phyloP scores from a whole-genome alignment of 345 rosid genomes.

The Citrus reticulata region DNA sequence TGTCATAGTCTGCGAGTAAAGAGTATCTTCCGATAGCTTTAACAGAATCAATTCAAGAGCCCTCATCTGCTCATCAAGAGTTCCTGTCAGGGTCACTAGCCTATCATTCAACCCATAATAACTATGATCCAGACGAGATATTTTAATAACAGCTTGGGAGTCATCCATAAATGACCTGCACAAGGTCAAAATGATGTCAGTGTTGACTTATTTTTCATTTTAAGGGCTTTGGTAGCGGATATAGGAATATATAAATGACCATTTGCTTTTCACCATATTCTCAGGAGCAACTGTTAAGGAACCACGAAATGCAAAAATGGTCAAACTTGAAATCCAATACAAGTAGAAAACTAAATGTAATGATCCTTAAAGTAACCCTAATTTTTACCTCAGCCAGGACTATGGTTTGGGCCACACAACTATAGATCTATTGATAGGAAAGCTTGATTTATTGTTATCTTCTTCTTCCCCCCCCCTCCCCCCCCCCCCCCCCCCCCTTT shows the following conservation, averaged over 20 bases:
- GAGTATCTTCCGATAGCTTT: conserved; percentile 84
- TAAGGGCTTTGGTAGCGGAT: not conserved
- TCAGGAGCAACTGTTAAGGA: not conserved
- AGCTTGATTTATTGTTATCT: not conserved
- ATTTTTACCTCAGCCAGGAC: not conserved
- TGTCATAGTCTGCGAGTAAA: conserved; percentile 74
- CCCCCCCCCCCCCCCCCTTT: no score
- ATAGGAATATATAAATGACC: not conserved
- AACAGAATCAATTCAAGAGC: conserved; percentile 85
- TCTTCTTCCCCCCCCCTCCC: not conserved
- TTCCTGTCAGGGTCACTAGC: conserved; percentile 85
- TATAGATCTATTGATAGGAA: not conserved
- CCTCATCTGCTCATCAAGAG: conserved; percentile 85
- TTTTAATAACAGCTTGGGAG: conserved; percentile 93
- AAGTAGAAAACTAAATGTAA: not conserved
- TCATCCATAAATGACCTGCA: conserved; percentile 95
- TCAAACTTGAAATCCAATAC: not conserved
- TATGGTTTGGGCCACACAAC: not conserved
- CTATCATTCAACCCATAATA: conserved; percentile 89
- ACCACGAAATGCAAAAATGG: not conserved
- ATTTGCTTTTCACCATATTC: conserved; percentile 2
- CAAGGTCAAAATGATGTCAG: conserved; percentile 22
- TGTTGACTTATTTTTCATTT: not conserved
- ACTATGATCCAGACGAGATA: conserved; percentile 85
- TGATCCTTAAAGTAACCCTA: not conserved